Conservation (phyloP, 352 stramenopile genomes). For the Pythium scleroteichum region DNA sequence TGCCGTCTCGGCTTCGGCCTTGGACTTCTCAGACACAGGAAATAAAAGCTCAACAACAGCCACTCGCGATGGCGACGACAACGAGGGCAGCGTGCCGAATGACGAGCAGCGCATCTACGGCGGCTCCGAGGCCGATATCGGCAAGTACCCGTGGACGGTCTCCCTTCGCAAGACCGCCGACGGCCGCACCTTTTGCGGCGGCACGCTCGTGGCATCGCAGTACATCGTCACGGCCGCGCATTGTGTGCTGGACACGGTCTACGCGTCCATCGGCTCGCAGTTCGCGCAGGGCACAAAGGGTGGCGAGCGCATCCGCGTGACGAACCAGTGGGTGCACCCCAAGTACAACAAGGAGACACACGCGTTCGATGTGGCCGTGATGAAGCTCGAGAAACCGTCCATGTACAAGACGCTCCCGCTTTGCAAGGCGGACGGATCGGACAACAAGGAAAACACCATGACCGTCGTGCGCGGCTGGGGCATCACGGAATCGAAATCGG, state of each 20-base stretch:
- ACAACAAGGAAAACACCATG: constrained; percentile 51
- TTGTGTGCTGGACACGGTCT: constrained; percentile 53
- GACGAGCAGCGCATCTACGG: constrained; percentile 53
- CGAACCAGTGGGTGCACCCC: constrained; percentile 45
- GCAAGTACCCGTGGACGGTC: constrained; percentile 56
- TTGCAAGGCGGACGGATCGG: constrained; percentile 39
- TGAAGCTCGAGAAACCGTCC: constrained; percentile 59
- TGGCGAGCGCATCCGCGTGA: constrained; percentile 53
- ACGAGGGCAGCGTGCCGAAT: constrained; percentile 8
- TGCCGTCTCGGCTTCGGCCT: constrained; percentile 5
- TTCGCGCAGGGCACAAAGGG: constrained; percentile 40
- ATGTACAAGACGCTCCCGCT: constrained; percentile 34
- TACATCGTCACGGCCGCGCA: constrained; percentile 78
- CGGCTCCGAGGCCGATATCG: constrained; percentile 51
- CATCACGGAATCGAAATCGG: constrained; percentile 45
- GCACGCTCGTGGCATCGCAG: constrained; percentile 54
- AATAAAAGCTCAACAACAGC: neutral
- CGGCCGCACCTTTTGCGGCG: constrained; percentile 66
- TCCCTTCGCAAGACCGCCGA: constrained; percentile 47
- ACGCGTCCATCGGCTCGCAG: constrained; percentile 54
- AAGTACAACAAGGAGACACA: constrained; percentile 55
- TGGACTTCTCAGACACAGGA: constrained; percentile 12
- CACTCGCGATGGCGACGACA: neutral
- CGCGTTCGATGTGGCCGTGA: constrained; percentile 53
- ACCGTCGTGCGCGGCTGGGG: constrained; percentile 63